phyloP scores from a whole-genome alignment of 768 basidiomycete species.

The Suillus sp. region DNA sequence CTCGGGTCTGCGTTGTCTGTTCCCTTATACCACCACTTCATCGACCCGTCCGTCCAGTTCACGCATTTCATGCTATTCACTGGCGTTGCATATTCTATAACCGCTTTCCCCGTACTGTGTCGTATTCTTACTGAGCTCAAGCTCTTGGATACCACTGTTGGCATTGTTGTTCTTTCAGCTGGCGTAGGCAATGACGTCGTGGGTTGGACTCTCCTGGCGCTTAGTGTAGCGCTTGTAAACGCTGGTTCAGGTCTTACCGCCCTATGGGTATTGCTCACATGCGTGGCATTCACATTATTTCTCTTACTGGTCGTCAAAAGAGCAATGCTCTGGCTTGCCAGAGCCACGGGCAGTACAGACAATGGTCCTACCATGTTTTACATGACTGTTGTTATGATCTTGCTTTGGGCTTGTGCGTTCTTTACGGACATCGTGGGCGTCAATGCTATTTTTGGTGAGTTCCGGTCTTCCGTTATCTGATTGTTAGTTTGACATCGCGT shows the following conservation, averaged over 20 bases:
- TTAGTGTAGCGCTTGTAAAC: constrained; percentile 92
- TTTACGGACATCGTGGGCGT: constrained; percentile 94
- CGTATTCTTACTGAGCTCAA: constrained; percentile 90
- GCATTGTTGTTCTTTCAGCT: constrained; percentile 89
- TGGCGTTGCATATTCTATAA: constrained; percentile 88
- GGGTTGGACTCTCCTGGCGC: constrained; percentile 86
- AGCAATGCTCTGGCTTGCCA: constrained; percentile 70
- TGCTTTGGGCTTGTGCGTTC: constrained; percentile 86
- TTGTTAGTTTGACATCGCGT: background rate
- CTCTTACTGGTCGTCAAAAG: constrained; percentile 68
- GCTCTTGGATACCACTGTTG: constrained; percentile 88
- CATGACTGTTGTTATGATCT: constrained; percentile 81
- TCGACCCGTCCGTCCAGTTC: constrained; percentile 67
- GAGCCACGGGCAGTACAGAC: constrained; percentile 76
- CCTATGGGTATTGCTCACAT: constrained; percentile 79
- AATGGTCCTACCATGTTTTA: constrained; percentile 85
- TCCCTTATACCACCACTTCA: constrained; percentile 66
- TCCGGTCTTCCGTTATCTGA: background rate
- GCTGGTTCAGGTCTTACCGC: constrained; percentile 82
- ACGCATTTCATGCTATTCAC: constrained; percentile 94
- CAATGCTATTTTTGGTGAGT: constrained; percentile 83
- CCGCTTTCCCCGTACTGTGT: constrained; percentile 84
- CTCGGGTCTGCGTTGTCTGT: constrained; percentile 75
- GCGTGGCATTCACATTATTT: constrained; percentile 80
- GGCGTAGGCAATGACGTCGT: constrained; percentile 89